Evolutionary conservation across 768 basidiomycete genomes (phyloP), one percentile per base, ranked within the genome.

Genomic region (Clavaria fumosa): DNA sequence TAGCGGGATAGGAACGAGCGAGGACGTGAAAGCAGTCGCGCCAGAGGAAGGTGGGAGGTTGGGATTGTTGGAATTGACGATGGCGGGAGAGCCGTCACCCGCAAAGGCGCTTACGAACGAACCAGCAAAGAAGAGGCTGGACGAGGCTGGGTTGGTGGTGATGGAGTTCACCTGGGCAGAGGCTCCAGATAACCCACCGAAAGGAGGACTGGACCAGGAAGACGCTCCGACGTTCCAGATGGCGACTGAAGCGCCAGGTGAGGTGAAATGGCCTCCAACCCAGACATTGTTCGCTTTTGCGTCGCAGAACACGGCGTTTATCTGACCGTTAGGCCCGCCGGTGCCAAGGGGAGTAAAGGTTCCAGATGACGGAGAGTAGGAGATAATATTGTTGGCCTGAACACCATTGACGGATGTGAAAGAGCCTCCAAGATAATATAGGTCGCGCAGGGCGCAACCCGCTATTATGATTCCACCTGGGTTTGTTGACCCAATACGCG

Each of bases 21-120:
- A 91, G 2, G 84, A 83, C 3, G 90, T 82, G 53, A 84, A 88
- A 0, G 83, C 81, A 0, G 83, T 78, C 10, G 86, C 83, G 19
- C 82, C 77, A 2, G 72, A 53, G 15, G 88, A 89, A 48, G 73
- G 77, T 9, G 85, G 85, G 3, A 89, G 76, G 42, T 81, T 89
- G 7, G 85, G 85, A 51, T 88, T 89, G 51, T 79, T 79, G 28
- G 76, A 75, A 43, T 69, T 68, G 50, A 75, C 80, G 34, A 72
- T 47, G 30, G 48, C 38, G 11, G 58, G 51, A 22, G 64, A 57
- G 4, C 55, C 62, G 43, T 61, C 68, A 31, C 75, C 74, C 20
- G 58, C 57, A 51, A 85, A 90, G 1, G 71, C 60, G 2, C 84
- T 80, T 39, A 80, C 48, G 62, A 99, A 99, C 9, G 79, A 78